phyloP scores from a whole-genome alignment of 768 basidiomycete species.

The Guyanaporus albipodus region DNA sequence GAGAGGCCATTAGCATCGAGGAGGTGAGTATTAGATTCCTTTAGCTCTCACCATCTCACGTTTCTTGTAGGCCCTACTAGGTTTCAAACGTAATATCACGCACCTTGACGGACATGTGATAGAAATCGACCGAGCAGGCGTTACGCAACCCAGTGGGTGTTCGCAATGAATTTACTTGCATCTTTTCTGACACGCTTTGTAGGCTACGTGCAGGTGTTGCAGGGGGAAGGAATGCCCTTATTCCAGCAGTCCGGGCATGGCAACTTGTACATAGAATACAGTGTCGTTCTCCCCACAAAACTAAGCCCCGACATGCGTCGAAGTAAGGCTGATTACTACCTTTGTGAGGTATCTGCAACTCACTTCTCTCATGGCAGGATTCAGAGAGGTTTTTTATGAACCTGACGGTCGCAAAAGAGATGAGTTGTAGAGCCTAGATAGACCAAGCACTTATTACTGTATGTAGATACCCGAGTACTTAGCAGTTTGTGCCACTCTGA shows the following conservation, averaged over 20 bases:
- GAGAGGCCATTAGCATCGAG: conserved; percentile 84
- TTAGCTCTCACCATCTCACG: not conserved
- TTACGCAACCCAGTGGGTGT: conserved; percentile 83
- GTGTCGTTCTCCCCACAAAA: conserved; percentile 79
- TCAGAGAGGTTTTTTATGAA: conserved; percentile 50
- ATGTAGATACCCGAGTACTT: conserved; percentile 6
- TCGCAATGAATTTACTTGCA: not conserved
- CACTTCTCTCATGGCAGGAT: conserved; percentile 38
- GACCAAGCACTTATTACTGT: conserved; percentile 1
- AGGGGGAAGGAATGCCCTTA: conserved; percentile 87
- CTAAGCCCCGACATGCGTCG: conserved; percentile 62
- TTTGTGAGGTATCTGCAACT: not conserved
- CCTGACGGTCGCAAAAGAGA: conserved; percentile 33
- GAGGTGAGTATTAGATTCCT: conserved; percentile 47
- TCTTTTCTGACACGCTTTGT: conserved; percentile 3
- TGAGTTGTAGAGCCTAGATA: conserved; percentile 34
- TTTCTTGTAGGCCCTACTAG: conserved; percentile 77
- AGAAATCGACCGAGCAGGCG: conserved; percentile 62
- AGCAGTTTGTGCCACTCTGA: not conserved
- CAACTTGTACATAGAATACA: conserved; percentile 90
- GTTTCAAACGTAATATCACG: conserved; percentile 89
- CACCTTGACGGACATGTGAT: conserved; percentile 88
- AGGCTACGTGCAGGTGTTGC: conserved; percentile 84
- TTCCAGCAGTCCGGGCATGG: conserved; percentile 60
- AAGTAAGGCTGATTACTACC: conserved; percentile 52